Base-by-base conservation (phyloP, 2,329 filamentous ascomycete genomes). In the Hypoxylon sp. region DNA sequence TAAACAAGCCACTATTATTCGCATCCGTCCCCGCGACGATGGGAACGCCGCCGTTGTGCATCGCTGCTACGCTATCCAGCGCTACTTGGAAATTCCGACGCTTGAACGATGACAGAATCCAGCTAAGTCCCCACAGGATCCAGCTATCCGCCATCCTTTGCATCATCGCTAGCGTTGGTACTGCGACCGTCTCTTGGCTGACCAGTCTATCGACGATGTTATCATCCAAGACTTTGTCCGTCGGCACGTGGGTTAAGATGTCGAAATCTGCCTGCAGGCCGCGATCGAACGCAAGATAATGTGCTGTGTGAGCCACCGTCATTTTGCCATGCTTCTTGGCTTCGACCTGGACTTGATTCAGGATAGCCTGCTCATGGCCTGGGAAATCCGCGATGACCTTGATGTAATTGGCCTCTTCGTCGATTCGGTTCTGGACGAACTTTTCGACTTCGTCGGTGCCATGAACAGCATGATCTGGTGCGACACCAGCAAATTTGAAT, bases 1-100 rank as follows among this genome's bases (percentile, higher is more conserved):
- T 35, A 20, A 55, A 20, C 26, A 62, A 26, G 2, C 45, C 48
- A 12, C 42, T 51, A 38, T 60, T 29, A 25, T 57, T 49, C 20
- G 66, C 58, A 11, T 66, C 66, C 12, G 67, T 68, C 6, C 68
- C 68, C 2, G 63, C 64, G 30, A 65, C 58, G 16, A 71, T 64
- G n/a, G 55, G 55, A 11, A 70, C 64, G 7, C 66, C 67, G 3
- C 67, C 65, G 2, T 55, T 31, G 38, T 60, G 54, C 51, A 63
- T 64, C 4, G 35, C 55, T 20, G 31, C 46, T 8, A 71, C 67
- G 40, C 62, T 64, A 7, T 42, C 50, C 5, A 63, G 32, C 2
- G 65, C 62, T 43, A 54, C 35, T 4, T 54, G 51, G 46, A 68
- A 69, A 31, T 61, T 47, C 3, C 26, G 38, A 9, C 21, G 25